A percentile compares a stretch with the other conserved stretches of the same genome.
Evolutionary conservation across 176 grass and related monocot genomes (phyloP).

Genomic region (Ananas comosus): DNA sequence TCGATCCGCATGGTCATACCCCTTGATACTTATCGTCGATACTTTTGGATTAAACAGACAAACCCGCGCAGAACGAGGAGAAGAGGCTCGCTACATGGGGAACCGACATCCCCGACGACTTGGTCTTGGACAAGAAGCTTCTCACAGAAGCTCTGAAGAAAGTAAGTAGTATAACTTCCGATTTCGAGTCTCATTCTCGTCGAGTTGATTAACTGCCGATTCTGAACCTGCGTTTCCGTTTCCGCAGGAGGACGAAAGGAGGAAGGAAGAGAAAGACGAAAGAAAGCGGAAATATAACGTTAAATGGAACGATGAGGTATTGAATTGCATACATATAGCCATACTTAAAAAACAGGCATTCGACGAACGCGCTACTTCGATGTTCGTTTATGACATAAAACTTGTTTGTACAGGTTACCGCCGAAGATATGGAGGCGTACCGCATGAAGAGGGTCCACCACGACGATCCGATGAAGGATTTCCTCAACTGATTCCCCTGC

Average conservation of each 20-base stretch:
- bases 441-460: constrained; percentile 72
- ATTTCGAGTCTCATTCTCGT: background rate
- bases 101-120: constrained; percentile 76
- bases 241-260: constrained; percentile 64
- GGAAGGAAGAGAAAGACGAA: constrained; percentile 80
- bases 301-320: constrained; percentile 71
- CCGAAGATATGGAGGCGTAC: constrained; percentile 93
- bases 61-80: constrained; percentile 51
- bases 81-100: constrained; percentile 85
- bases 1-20: no score
- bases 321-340: no score
- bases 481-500: constrained; percentile 15
- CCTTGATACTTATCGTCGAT: background rate
- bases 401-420: constrained; percentile 39
- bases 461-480: constrained; percentile 92
- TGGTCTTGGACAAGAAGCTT: constrained; percentile 72
- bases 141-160: constrained; percentile 88
- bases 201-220: background rate
- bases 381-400: background rate
- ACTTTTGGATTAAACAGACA: constrained; percentile 26
- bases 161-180: constrained; percentile 25
- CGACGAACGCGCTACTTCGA: background rate
- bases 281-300: constrained; percentile 95
- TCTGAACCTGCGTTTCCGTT: constrained; percentile 26
- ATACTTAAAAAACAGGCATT: background rate